Percentiles rank a stretch among this genome's conserved stretches.
phyloP scores from a whole-genome alignment of 2,329 filamentous ascomycete genomes.

The Exserohilum turcica region DNA sequence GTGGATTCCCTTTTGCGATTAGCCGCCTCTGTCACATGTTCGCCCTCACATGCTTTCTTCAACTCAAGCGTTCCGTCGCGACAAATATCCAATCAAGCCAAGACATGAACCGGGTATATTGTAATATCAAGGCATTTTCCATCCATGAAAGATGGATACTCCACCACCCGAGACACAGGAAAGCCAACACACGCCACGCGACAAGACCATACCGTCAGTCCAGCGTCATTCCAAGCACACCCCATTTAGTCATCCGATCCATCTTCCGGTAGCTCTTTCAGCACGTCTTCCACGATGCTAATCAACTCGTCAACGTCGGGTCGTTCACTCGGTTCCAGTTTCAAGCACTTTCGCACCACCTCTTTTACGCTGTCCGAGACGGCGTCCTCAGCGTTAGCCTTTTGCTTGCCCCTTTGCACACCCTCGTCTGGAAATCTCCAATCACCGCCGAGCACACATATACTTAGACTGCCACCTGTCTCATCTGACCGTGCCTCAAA shows the following conservation, averaged over 20 bases:
- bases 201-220: neutral
- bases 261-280: slow-evolving; percentile 70
- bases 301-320: slow-evolving; percentile 88
- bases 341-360: slow-evolving; percentile 83
- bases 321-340: slow-evolving; percentile 83
- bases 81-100: neutral
- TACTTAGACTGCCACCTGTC: slow-evolving; percentile 88
- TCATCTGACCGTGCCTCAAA: slow-evolving; percentile 97
- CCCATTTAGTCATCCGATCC: slow-evolving; percentile 35
- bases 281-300: slow-evolving; percentile 72
- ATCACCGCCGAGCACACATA: slow-evolving; percentile 91
- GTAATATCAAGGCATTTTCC: neutral
- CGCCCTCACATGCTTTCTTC: neutral
- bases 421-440: slow-evolving; percentile 96
- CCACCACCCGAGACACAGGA: neutral
- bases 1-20: neutral
- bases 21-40: too few relatives aligned
- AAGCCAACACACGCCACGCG: neutral
- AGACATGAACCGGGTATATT: slow-evolving; percentile 8
- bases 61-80: neutral
- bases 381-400: slow-evolving; percentile 50
- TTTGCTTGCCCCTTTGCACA: slow-evolving; percentile 60
- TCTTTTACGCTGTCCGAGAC: slow-evolving; percentile 86
- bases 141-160: neutral
- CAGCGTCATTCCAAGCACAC: neutral